These are phyloP conservation scores for Pseudogymnoascus sp. DNA, from an alignment of 2,329 filamentous ascomycete species.

Conservation along the genomic window DNA sequence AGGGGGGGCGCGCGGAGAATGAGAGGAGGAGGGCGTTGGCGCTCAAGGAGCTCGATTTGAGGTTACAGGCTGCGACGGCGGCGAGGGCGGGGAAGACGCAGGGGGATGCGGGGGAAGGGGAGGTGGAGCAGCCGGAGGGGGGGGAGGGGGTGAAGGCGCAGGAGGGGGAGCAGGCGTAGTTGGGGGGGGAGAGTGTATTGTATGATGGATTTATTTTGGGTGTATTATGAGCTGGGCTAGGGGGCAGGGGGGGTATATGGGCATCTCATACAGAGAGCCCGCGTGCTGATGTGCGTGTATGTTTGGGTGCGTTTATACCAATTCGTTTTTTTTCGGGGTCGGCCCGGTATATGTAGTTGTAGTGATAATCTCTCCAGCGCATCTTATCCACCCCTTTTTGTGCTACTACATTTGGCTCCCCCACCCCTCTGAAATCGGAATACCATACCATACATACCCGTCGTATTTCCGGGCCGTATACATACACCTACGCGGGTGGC, in stretches of 20 bases:
- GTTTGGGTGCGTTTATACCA: not conserved
- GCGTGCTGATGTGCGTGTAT: too few species aligned
- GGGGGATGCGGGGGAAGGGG: not conserved
- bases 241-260: too few species aligned
- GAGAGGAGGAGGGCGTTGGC: slow-evolving; percentile 83
- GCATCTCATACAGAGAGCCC: too few species aligned
- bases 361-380: not conserved
- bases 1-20: slow-evolving; percentile 77
- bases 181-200: not conserved
- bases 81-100: slow-evolving; percentile 32
- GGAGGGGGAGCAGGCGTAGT: not conserved
- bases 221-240: not conserved
- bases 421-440: too few species aligned
- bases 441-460: too few species aligned
- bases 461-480: too few species aligned
- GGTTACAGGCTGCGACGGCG: slow-evolving; percentile 70
- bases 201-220: not conserved
- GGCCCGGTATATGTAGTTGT: not conserved
- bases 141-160: too few species aligned
- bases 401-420: too few species aligned
- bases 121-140: not conserved
- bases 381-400: too few species aligned
- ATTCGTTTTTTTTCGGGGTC: not conserved
- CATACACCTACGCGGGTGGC: too few species aligned
- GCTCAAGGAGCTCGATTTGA: slow-evolving; percentile 83